phyloP scores from a whole-genome alignment of 2,329 filamentous ascomycete genomes.

The Talaromyces atroroseus region DNA sequence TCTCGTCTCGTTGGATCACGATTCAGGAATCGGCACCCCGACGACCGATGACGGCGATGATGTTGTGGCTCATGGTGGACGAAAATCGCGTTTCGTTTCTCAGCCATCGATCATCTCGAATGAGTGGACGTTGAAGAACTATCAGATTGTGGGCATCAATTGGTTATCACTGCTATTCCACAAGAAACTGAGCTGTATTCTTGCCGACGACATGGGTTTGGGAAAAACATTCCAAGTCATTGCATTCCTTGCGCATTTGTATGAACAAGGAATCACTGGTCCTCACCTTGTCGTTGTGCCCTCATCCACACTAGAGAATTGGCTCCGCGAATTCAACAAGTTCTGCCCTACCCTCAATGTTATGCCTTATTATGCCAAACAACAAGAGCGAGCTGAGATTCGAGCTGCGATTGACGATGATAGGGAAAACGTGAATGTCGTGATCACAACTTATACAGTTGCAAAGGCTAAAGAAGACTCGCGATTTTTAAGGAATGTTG shows the following conservation, averaged over 20 bases:
- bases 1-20: conserved; percentile 54
- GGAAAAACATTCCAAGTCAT: conserved; percentile 98
- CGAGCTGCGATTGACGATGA: conserved; percentile 62
- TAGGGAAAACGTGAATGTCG: conserved; percentile 60
- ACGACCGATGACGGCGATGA: conserved; percentile 44
- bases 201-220: conserved; percentile 93
- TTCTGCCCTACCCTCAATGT: conserved; percentile 77
- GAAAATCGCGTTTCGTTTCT: conserved; percentile 45
- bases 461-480: conserved; percentile 58
- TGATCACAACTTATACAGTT: conserved; percentile 68
- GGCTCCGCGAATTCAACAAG: conserved; percentile 80
- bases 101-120: conserved; percentile 76
- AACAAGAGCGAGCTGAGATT: conserved; percentile 62
- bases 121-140: conserved; percentile 77
- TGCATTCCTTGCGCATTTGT: conserved; percentile 77
- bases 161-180: conserved; percentile 85
- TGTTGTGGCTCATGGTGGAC: conserved; percentile 25
- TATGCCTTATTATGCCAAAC: conserved; percentile 65
- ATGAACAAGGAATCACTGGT: conserved; percentile 62
- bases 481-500: conserved; percentile 56
- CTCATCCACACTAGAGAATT: conserved; percentile 90
- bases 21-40: conserved; percentile 63
- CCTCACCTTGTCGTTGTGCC: conserved; percentile 85
- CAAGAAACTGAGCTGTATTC: conserved; percentile 75
- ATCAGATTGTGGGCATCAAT: conserved; percentile 89